Evolutionary conservation across 163 green algal species (phyloP).

Genomic region (Chlamydomonas reinhardtii): DNA sequence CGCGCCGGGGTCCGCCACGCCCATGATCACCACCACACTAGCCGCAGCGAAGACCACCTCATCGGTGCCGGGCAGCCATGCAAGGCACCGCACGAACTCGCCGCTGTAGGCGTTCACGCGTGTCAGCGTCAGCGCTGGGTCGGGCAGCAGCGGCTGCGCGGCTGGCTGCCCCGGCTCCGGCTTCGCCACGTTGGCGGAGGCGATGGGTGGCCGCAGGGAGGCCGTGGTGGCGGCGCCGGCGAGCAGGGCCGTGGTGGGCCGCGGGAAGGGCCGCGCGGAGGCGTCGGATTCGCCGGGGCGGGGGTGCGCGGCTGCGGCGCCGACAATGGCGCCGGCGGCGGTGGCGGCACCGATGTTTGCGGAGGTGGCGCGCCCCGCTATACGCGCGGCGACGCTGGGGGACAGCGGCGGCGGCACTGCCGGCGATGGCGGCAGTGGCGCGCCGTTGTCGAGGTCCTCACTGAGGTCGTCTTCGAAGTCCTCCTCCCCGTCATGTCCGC

Average conservation of each 20-base stretch:
- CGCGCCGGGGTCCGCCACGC: not conserved
- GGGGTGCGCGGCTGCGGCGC: not conserved
- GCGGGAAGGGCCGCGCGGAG: not conserved
- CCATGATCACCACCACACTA: conserved; percentile 75
- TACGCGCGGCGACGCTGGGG: not conserved
- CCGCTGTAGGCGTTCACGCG: conserved; percentile 75
- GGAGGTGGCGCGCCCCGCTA: not conserved
- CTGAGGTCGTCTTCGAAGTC: conserved; percentile 14
- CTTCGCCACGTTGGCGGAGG: conserved; percentile 8
- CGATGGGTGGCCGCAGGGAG: not conserved
- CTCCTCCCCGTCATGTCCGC: not conserved
- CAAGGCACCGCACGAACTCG: conserved; percentile 68
- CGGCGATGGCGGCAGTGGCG: conserved; percentile 24
- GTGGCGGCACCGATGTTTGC: conserved; percentile 5
- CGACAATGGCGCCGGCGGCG: not conserved
- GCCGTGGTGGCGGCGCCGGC: not conserved
- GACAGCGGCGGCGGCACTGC: not conserved
- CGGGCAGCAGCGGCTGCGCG: conserved; percentile 25
- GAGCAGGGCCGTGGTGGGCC: not conserved
- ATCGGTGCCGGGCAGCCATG: conserved; percentile 65
- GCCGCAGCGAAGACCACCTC: conserved; percentile 77
- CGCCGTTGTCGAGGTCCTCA: conserved; percentile 11
- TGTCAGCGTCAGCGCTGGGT: conserved; percentile 59
- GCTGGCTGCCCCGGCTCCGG: not conserved
- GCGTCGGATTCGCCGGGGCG: not conserved